phyloP scores from a whole-genome alignment of 208 protist genomes.

The Phytomonas sp. region DNA sequence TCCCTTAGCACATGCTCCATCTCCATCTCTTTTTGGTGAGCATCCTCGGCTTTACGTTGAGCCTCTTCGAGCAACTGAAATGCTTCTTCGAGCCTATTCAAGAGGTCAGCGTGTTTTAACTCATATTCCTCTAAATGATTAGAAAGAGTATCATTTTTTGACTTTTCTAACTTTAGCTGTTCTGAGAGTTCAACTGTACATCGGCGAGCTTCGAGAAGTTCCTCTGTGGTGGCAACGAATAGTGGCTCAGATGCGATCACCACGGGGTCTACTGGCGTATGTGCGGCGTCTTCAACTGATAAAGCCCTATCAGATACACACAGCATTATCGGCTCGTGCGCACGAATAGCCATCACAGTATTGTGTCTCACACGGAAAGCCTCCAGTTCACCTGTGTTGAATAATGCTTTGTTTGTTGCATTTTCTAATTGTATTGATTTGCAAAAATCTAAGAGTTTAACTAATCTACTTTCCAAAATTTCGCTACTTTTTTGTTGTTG shows the following conservation, averaged over 20 bases:
- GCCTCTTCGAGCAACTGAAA: conserved; percentile 19
- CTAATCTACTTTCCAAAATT: neutral
- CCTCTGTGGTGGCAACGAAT: conserved; percentile 14
- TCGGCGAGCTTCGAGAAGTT: conserved; percentile 14
- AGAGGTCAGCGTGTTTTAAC: conserved; percentile 4
- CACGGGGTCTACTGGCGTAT: conserved; percentile 10
- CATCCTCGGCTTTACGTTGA: neutral
- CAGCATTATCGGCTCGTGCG: conserved; percentile 12
- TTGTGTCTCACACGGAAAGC: conserved; percentile 12
- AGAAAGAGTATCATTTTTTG: conserved; percentile 12
- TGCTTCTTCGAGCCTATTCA: conserved; percentile 17
- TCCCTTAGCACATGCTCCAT: neutral
- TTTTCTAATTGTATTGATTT: neutral
- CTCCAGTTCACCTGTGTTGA: neutral
- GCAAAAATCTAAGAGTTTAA: neutral
- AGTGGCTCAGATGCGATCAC: conserved; percentile 16
- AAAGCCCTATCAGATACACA: conserved; percentile 11
- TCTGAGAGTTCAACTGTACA: conserved; percentile 17
- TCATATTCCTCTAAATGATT: conserved; percentile 9
- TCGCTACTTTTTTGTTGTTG: neutral
- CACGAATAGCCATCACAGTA: neutral
- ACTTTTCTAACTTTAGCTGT: conserved; percentile 19
- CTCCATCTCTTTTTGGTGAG: neutral
- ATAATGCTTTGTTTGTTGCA: neutral
- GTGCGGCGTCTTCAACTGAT: conserved; percentile 13